Evolutionary conservation across 345 rosid genomes (phyloP).

Genomic region (Dipteronia dyeriana): DNA sequence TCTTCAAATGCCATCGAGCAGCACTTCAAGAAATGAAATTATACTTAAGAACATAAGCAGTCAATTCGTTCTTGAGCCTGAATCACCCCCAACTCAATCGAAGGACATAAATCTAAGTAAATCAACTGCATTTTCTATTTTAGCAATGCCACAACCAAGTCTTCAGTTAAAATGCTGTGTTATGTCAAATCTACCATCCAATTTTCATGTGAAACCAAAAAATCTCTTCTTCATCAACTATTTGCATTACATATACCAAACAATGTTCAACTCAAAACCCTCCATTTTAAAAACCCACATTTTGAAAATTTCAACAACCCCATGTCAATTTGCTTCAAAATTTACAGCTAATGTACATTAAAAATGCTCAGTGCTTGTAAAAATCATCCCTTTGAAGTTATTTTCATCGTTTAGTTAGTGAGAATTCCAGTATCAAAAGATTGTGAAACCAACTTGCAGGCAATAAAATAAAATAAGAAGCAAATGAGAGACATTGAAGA

Average conservation of each 20-base stretch:
- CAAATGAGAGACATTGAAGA: background rate
- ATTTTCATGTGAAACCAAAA: background rate
- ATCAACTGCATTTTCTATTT: background rate
- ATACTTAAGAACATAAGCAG: background rate
- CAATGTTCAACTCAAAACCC: background rate
- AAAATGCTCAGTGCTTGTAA: background rate
- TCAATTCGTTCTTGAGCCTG: no score
- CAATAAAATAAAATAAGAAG: background rate
- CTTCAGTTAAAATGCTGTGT: no score
- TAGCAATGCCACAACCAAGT: no score
- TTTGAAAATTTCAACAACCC: slow-evolving; percentile 3
- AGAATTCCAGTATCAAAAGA: background rate
- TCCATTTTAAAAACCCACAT: background rate
- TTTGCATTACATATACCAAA: background rate
- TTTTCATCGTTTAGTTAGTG: background rate
- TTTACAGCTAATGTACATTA: background rate
- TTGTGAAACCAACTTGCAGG: background rate
- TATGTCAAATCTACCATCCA: background rate
- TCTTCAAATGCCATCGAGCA: background rate
- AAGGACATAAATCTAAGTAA: background rate
- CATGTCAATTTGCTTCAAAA: background rate
- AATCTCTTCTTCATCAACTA: background rate
- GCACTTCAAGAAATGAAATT: background rate
- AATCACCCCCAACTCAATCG: no score
- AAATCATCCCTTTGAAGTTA: background rate